Evolutionary conservation across 1,284 basidiomycete genomes (phyloP).

Genomic region (Peniophora sp.): DNA sequence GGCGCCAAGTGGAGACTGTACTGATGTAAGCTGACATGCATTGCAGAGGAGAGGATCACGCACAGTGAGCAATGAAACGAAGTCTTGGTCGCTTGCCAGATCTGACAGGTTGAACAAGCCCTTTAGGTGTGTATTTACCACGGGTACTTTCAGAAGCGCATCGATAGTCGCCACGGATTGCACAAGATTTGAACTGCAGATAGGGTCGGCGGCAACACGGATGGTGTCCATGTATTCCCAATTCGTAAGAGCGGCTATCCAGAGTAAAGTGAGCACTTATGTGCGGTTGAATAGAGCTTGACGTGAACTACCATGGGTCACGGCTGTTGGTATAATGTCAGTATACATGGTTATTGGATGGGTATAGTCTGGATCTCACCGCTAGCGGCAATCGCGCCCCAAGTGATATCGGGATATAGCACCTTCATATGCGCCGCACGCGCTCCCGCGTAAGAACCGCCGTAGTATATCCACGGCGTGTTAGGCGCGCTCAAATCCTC

Average conservation of each 20-base stretch:
- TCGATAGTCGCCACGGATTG: conserved; percentile 61
- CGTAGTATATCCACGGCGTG: conserved; percentile 93
- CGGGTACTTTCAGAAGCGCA: conserved; percentile 39
- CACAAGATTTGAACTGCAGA: conserved; percentile 67
- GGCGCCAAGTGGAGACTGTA: conserved; percentile 33
- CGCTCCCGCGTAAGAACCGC: conserved; percentile 90
- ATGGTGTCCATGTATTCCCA: conserved; percentile 90
- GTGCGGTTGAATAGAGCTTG: no score
- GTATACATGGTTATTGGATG: neutral
- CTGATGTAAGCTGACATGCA: neutral
- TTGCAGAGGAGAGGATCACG: conserved; percentile 9
- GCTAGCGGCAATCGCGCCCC: conserved; percentile 86
- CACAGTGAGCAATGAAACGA: conserved; percentile 62
- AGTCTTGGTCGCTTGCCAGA: conserved; percentile 71
- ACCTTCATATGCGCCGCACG: conserved; percentile 89
- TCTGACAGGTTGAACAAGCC: conserved; percentile 64
- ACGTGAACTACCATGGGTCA: conserved; percentile 40
- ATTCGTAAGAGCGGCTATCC: conserved; percentile 49
- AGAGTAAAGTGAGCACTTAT: no score
- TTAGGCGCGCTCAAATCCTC: conserved; percentile 60
- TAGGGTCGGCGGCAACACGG: conserved; percentile 62
- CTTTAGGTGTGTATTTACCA: conserved; percentile 48
- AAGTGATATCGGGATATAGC: conserved; percentile 83
- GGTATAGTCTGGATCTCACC: conserved; percentile 32
- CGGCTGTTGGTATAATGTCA: conserved; percentile 32